These are phyloP conservation scores for Rosa rugosa DNA, from an alignment of 306 rosid species.

Conservation along the genomic window DNA sequence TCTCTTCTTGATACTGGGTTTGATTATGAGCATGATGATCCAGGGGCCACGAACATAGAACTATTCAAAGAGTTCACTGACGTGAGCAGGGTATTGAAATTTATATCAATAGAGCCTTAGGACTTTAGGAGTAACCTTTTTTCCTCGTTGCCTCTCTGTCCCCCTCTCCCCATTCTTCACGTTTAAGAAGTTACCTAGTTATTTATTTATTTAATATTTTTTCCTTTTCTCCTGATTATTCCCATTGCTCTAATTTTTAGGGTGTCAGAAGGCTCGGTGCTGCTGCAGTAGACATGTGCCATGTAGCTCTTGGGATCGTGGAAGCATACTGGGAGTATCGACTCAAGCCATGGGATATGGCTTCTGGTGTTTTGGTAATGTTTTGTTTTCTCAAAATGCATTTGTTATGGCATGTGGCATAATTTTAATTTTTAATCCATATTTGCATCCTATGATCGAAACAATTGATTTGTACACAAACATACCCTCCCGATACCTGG, in stretches of 20 bases:
- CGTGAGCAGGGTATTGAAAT: constrained; percentile 80
- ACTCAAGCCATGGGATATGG: constrained; percentile 99
- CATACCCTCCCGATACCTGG: neutral
- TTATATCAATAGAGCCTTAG: constrained; percentile 7
- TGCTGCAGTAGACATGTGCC: constrained; percentile 98
- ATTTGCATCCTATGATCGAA: neutral
- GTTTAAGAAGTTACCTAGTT: neutral
- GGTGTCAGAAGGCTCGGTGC: constrained; percentile 99
- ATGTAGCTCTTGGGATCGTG: constrained; percentile 90
- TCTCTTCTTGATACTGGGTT: too few species aligned
- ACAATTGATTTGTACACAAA: neutral
- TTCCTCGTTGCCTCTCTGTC: constrained; percentile 12
- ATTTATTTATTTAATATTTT: constrained; percentile 7
- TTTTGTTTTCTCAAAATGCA: constrained; percentile 21
- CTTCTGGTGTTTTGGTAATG: constrained; percentile 90
- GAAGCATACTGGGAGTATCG: constrained; percentile 99
- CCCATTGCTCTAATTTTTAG: constrained; percentile 33
- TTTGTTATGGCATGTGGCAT: constrained; percentile 9
- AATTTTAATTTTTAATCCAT: neutral
- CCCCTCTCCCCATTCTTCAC: neutral
- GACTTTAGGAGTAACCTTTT: neutral
- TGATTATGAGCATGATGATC: constrained; percentile 34
- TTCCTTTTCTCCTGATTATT: neutral
- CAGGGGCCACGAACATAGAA: constrained; percentile 87
- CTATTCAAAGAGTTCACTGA: constrained; percentile 89